Evolutionary conservation across 305 asterid species (phyloP), one percentile per base, ranked within the genome.

Genomic region (Fraxinus albicans): DNA sequence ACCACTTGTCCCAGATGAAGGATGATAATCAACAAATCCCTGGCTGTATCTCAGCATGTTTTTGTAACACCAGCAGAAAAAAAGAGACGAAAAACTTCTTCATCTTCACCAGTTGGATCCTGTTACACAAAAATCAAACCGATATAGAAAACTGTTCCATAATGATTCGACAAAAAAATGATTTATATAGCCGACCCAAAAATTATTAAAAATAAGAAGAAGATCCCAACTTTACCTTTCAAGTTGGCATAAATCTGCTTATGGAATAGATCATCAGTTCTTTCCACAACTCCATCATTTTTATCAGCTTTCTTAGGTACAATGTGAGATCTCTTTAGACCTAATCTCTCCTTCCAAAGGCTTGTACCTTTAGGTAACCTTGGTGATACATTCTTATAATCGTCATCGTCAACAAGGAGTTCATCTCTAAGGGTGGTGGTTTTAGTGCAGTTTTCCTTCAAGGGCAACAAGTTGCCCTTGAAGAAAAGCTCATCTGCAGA

Each of bases 401-500:
- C 89, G 6, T 83, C 65, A 2, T 53, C 25, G 65, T 5, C 90
- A 0, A 82, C 74, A 25, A 94, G 92, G 75, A 95, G 99, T 89
- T 93, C 95, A 76, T 93, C 98, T n/a, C 93, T 85, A 17, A 94
- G 92, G 0, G 97, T 93, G 27, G 89, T 88, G 33, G 73, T 84
- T 81, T 91, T 91, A 3, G 76, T 79, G 83, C 84, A 67, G 8
- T 85, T 88, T 31, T 89, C 94, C 82, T 82, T 88, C 79, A 87
- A 58, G 70, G 97, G 98, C 33, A 94, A 21, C 76, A 95, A 79
- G 80, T 91, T 92, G 0, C 98, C 99, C 89, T 95, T 89, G 83
- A 50, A 93, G 86, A 95, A 93, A 63, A 93, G 83, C 86, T 95
- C 91, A 76, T 95, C 99, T 10, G 99, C 98, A 31, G 98, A 85